Base-by-base conservation (phyloP, 2,329 filamentous ascomycete genomes). In the Fusarium xyrophilum region DNA sequence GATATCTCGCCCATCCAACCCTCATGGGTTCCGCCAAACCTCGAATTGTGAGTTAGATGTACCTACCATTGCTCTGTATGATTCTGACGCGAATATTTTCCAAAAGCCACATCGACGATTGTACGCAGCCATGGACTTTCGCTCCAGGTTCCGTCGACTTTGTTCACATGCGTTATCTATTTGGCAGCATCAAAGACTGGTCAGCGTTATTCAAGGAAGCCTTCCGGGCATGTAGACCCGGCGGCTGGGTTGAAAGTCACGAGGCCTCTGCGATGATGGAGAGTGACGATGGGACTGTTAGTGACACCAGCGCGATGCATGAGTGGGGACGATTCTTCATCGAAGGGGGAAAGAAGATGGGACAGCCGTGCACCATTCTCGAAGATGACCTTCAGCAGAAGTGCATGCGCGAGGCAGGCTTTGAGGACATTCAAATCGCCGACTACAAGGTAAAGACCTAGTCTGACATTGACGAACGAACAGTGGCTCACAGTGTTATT, bases 161-260 rank as follows among this genome's bases (percentile, higher is more conserved):
- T 69, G 83, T 90, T 58, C 88, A 89, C 73, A 84, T 85, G 7
- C 83, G 85, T 42, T 80, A 85, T 68, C 77, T 89, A 60, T 78
- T 83, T 6, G 88, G 87, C 35, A 82, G 83, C 59, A 83, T 89
- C 58, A 76, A 79, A 11, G 86, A 88, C 68, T 89, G 86, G 76
- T 80, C 81, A 25, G 79, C 81, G 15, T 74, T 89, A 14, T 82
- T 89, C 62, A 76, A 77, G 40, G 82, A 85, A 62, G 76, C 83
- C 3, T 86, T 79, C 71, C 79, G 79, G 56, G 82, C 85, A 58
- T 79, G 88, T 23, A 83, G 83, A 64, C 86, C 88, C 0, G 87
- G 87, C 17, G 87, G 84, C 9, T 79, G 74, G 65, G 38, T 79
- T 14, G 75, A 80, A 62, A 69, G 75, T 51, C 57, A 74, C 6